Conservation (phyloP, 129 eudicot species). For the Erigeron canadensis region DNA sequence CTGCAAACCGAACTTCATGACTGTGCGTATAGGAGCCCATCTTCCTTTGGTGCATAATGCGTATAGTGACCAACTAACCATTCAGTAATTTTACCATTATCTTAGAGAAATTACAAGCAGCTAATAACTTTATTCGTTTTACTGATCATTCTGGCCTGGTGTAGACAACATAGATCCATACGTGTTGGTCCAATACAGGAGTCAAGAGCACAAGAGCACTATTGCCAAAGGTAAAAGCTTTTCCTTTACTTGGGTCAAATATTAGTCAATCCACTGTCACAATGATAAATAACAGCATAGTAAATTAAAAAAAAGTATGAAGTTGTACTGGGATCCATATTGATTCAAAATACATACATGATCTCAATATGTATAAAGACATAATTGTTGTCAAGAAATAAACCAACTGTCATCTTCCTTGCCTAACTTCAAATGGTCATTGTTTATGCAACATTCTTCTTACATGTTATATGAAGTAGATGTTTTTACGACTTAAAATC, state of each 20-base stretch:
- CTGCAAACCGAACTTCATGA: no score
- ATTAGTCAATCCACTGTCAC: neutral
- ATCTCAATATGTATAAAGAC: neutral
- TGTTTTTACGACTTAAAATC: neutral
- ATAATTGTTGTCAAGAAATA: no score
- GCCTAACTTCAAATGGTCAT: neutral
- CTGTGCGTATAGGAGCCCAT: no score
- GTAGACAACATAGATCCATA: slow-evolving; percentile 67
- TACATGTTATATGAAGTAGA: neutral
- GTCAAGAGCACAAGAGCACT: slow-evolving; percentile 60
- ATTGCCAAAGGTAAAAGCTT: slow-evolving; percentile 46
- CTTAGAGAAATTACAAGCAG: neutral
- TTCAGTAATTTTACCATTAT: no score
- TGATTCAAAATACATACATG: neutral
- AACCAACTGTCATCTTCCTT: neutral
- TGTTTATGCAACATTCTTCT: neutral
- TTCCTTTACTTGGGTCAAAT: neutral
- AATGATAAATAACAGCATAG: neutral
- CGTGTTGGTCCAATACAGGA: slow-evolving; percentile 58
- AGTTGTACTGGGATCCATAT: neutral
- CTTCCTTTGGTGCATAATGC: no score
- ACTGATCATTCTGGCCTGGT: slow-evolving; percentile 17
- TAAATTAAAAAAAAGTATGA: no score
- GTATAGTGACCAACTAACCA: no score
- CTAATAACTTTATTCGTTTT: slow-evolving; percentile 4